phyloP scores from a whole-genome alignment of 805 yeast genomes.

The Barnettozyma californica region DNA sequence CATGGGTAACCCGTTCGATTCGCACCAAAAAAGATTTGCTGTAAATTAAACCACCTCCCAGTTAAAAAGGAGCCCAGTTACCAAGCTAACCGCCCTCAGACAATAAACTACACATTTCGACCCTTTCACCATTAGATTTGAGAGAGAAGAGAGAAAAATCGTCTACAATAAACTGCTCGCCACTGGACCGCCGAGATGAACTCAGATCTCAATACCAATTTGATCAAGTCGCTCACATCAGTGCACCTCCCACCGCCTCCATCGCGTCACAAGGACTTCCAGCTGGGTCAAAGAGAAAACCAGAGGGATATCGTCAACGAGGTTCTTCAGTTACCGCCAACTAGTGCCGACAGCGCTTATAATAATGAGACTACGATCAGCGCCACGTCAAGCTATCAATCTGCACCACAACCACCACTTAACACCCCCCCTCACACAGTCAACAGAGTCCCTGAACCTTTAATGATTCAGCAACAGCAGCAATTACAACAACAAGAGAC shows the following conservation, averaged over 20 bases:
- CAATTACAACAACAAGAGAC: conserved; percentile 19
- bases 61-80: not conserved
- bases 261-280: conserved; percentile 6
- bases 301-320: not conserved
- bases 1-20: not conserved
- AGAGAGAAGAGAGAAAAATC: not conserved
- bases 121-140: not conserved
- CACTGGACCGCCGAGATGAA: conserved; percentile 6
- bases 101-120: not conserved
- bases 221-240: conserved; percentile 33
- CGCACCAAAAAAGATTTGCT: conserved; percentile 1
- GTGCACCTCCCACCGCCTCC: conserved; percentile 40
- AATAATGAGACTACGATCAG: not conserved
- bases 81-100: not conserved
- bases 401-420: conserved; percentile 11
- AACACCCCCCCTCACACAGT: conserved; percentile 27
- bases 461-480: not conserved
- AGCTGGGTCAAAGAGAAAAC: not conserved
- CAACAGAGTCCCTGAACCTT: conserved; percentile 11
- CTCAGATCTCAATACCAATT: conserved; percentile 27
- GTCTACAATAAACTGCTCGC: not conserved
- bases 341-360: not conserved
- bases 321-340: not conserved
- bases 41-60: not conserved
- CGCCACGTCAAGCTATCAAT: not conserved